Base-by-base conservation (phyloP, 1,139 yeast species). In the Candida dubliniensis region DNA sequence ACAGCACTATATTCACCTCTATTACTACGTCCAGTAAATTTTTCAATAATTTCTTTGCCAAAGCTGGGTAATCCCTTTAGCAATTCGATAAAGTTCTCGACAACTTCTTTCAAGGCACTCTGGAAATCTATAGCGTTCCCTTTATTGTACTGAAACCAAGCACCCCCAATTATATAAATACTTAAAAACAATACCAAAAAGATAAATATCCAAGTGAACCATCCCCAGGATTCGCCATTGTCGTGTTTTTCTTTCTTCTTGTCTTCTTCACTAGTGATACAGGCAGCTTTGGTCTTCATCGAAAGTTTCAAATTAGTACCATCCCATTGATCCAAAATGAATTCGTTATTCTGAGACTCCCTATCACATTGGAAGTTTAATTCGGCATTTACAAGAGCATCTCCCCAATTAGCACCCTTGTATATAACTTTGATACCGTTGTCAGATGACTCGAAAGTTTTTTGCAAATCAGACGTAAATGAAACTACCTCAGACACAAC, bases 191-290 rank as follows among this genome's bases (percentile, higher is more conserved):
- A 66, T 10, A 87, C 82, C 53, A 83, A 70, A 55, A 85, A 78
- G 54, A 86, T 75, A 54, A 86, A 75, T 6, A 84, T 64, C 88
- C 90, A 84, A 2, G 88, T 81, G 57, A 85, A 84, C 84, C 88
- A 84, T 38, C 86, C 89, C 87, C 86, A 81, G 31, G 81, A 81
- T 56, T 70, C 76, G 29, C 76, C 76, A 40, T 56, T 58, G 40
- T 69, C 72, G n/a, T 61, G 58, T 37, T 57, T 54, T 58, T 58
- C 37, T 36, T 58, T 53, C 31, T 38, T 53, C 31, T 56, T 58
- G 10, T 49, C 53, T 25, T 61, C 53, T n/a, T 60, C 59, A 36
- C 64, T 60, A 10, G 68, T 56, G n/a, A 60, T 51, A 50, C 77
- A 71, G n/a, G 72, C 77, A 2, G 74, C 71, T 45, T 61, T 63